Evolutionary conservation across 2,329 filamentous ascomycete species (phyloP), one percentile per base, ranked within the genome.

Genomic region (Exserohilum rostratum): DNA sequence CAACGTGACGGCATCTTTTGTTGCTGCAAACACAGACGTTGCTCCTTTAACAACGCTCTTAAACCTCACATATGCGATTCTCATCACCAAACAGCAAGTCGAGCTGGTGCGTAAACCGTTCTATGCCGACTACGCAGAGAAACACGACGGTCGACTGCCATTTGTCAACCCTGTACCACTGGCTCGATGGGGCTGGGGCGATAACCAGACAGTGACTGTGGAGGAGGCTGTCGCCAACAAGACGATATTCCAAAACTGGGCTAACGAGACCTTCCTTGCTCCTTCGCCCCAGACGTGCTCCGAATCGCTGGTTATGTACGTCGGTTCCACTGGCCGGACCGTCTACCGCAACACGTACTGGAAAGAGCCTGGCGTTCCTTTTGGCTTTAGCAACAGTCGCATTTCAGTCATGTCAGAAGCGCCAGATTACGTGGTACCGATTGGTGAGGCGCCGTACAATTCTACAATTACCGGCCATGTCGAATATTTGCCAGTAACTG

Each of bases 401-500:
- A 75, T 85, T 6, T 80, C 78, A 0, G 74, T 77, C 1, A 79
- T 81, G 34, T 75, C 75, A 5, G 81, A 84, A 61, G 72, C 72
- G 1, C 79, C 79, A 0, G 79, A 82, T 53, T 77, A 79, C 50
- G 79, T 80, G 6, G 68, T 80, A 5, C 79, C 79, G 5, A 63
- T 79, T 37, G 78, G 78, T 2, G 70, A 78, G 64, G 76, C 75
- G 13, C 61, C 74, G 9, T 82, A 82, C 49, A 73, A 75, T 42
- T 80, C 77, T 6, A 79, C 74, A 3, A 76, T 83, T n/a, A 83
- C 81, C 0, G 57, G 74, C 0, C 77, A 82, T 50, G 73, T 73
- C 0, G 82, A 85, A 66, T 76, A 78, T 40, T 66, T 87, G 30
- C 86, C 85, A 0, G 85, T 88, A 0, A 80, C 82, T 0, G 79